phyloP scores from a whole-genome alignment of 768 basidiomycete genomes.

The Lentinus brumalis region DNA sequence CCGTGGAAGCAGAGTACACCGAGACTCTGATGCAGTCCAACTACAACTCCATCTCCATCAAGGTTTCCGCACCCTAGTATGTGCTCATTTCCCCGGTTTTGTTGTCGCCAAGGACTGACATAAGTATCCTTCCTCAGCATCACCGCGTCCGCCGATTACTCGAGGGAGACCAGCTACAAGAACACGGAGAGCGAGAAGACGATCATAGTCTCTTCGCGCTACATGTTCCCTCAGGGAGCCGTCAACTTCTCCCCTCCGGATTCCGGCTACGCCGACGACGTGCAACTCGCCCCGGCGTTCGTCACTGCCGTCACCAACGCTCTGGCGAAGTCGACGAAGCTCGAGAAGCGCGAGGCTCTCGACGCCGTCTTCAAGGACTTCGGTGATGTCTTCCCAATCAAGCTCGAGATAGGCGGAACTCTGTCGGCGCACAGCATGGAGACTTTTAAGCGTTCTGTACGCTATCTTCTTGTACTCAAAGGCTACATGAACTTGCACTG shows the following conservation, averaged over 20 bases:
- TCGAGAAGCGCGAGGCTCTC: background rate
- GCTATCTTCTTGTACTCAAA: background rate
- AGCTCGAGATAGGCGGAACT: background rate
- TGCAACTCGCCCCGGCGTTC: background rate
- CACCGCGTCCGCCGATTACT: slow-evolving; percentile 1
- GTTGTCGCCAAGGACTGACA: background rate
- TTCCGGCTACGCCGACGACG: background rate
- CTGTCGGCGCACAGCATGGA: slow-evolving; percentile 1
- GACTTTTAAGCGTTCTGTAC: background rate
- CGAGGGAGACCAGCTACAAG: background rate
- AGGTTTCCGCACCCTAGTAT: background rate
- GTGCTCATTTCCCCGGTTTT: background rate
- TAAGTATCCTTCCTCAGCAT: background rate
- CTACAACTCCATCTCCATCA: background rate
- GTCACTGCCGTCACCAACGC: background rate
- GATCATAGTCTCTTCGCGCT: background rate
- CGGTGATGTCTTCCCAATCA: slow-evolving; percentile 1
- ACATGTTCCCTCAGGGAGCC: slow-evolving; percentile 1
- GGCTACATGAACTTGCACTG: no score
- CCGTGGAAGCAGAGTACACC: slow-evolving; percentile 2
- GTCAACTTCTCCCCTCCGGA: background rate
- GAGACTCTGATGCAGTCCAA: background rate
- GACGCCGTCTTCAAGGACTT: slow-evolving; percentile 1
- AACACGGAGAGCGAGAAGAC: background rate
- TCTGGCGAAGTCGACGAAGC: background rate